Base-by-base conservation (phyloP, 2,329 filamentous ascomycete genomes). In the Celoporthe dispersa region DNA sequence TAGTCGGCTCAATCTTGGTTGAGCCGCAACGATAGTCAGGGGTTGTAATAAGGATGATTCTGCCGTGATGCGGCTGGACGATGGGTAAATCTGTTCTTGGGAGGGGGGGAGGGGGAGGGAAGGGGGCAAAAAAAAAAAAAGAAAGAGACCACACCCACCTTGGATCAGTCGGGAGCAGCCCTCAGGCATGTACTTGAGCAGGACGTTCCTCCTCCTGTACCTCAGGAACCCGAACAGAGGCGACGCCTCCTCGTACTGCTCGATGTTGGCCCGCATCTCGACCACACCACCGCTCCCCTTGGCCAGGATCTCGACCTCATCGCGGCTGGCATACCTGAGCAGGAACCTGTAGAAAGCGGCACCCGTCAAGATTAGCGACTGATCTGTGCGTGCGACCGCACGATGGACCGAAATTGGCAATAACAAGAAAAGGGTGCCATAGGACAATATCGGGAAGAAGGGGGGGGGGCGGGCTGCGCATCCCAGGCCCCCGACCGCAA, bases 111-210 rank as follows among this genome's bases (percentile, higher is more conserved):
- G 35, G n/a, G 22, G 35, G 16, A 11, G 19, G 19, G 22, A 7
- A 3, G 44, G 44, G 44, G 44, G 22, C 44, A 19, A 8, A 22
- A 48, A 19, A 39, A 14, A 39, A 16, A 8, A 48, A 11, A 4
- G 6, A 8, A 22, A n/a, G 44, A 25, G 37, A n/a, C 12, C 8
- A 28, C n/a, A 79, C 88, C 75, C 81, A 97, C 96, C 96, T 92
- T 97, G 93, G 67, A 99, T 85, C 68, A 99, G 85, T 76, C 96
- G 89, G 73, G 96, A 98, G 74, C 94, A 95, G 71, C 91, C 93
- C 71, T 97, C 93, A 1, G 95, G 96, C 72, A 97, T 87, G 79
- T 96, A 97, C 83, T 96, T 98, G 80, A 99, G 88, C 71, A 99
- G 83, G 64, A 98, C 92, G 81, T 94, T 98, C 78, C 94, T 90